Evolutionary conservation across 1,284 basidiomycete species (phyloP).

Genomic region (Cutaneotrichosporon dermatis): DNA sequence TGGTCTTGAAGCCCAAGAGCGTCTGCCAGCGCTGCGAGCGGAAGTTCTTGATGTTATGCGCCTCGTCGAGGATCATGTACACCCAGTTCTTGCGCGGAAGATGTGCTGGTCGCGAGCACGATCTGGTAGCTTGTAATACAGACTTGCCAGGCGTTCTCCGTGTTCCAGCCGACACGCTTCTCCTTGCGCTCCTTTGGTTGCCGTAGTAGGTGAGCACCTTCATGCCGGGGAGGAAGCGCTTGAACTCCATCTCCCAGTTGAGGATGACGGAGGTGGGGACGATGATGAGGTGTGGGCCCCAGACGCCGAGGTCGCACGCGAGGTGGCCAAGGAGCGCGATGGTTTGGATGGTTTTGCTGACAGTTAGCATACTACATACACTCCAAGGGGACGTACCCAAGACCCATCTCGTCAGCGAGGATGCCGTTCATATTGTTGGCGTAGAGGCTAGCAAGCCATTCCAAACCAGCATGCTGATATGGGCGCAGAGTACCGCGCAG

Average conservation of each 20-base stretch:
- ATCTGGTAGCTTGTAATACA: constrained; percentile 95
- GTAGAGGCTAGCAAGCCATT: constrained; percentile 92
- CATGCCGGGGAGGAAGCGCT: constrained; percentile 94
- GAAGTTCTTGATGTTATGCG: constrained; percentile 99
- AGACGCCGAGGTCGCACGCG: constrained; percentile 88
- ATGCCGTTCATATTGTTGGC: constrained; percentile 86
- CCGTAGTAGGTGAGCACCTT: constrained; percentile 90
- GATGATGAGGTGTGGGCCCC: constrained; percentile 94
- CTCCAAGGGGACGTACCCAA: constrained; percentile 46
- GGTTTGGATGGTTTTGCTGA: constrained; percentile 89
- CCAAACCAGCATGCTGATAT: constrained; percentile 89
- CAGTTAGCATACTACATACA: too few relatives aligned
- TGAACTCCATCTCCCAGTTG: constrained; percentile 99
- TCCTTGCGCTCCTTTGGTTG: constrained; percentile 87
- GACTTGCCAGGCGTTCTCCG: constrained; percentile 88
- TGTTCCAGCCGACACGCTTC: constrained; percentile 88
- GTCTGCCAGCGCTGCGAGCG: constrained; percentile 93
- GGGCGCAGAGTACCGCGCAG: constrained; percentile 83
- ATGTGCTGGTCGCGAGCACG: constrained; percentile 89
- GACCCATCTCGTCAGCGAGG: constrained; percentile 73
- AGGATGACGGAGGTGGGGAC: constrained; percentile 92
- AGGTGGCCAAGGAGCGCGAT: constrained; percentile 88
- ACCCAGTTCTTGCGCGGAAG: constrained; percentile 93
- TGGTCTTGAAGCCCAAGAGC: constrained; percentile 90
- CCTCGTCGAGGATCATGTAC: constrained; percentile 94